phyloP scores from a whole-genome alignment of 352 stramenopile genomes.

The Thraustochytrium sp. region DNA sequence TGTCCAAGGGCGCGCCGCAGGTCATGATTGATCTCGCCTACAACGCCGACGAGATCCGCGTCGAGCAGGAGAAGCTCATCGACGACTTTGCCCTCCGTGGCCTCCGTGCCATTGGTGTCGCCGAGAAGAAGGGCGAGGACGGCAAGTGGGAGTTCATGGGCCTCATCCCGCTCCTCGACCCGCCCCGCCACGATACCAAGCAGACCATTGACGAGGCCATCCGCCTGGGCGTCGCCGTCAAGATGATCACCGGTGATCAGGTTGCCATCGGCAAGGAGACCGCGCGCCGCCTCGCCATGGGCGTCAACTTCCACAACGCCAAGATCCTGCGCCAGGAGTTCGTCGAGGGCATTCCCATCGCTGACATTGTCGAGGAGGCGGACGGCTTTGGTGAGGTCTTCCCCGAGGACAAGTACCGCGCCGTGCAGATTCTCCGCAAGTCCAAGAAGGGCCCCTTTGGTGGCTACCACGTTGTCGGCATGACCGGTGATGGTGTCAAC shows the following conservation, averaged over 20 bases:
- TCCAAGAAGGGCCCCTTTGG: constrained; percentile 41
- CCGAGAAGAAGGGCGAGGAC: constrained; percentile 53
- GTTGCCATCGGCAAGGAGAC: constrained; percentile 85
- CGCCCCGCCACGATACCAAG: constrained; percentile 85
- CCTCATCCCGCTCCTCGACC: constrained; percentile 90
- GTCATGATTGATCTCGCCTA: constrained; percentile 75
- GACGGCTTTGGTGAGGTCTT: constrained; percentile 70
- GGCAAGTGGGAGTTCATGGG: constrained; percentile 84
- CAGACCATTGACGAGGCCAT: constrained; percentile 82
- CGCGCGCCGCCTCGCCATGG: constrained; percentile 79
- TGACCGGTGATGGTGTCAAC: constrained; percentile 99
- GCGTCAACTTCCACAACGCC: constrained; percentile 63
- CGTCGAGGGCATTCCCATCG: constrained; percentile 32
- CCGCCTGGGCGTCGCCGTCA: constrained; percentile 83
- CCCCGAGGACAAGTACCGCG: constrained; percentile 89
- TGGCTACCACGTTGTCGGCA: constrained; percentile 80
- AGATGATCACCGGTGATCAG: constrained; percentile 94
- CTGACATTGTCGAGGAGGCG: constrained; percentile 75
- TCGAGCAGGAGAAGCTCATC: constrained; percentile 53
- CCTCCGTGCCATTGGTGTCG: constrained; percentile 65
- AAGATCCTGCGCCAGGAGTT: constrained; percentile 56
- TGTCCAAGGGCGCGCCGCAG: constrained; percentile 87
- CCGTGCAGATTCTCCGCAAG: constrained; percentile 83
- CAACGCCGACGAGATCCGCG: constrained; percentile 64
- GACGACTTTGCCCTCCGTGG: constrained; percentile 59